Evolutionary conservation across 176 grass and related monocot species (phyloP).

Genomic region (Carex littledalei): DNA sequence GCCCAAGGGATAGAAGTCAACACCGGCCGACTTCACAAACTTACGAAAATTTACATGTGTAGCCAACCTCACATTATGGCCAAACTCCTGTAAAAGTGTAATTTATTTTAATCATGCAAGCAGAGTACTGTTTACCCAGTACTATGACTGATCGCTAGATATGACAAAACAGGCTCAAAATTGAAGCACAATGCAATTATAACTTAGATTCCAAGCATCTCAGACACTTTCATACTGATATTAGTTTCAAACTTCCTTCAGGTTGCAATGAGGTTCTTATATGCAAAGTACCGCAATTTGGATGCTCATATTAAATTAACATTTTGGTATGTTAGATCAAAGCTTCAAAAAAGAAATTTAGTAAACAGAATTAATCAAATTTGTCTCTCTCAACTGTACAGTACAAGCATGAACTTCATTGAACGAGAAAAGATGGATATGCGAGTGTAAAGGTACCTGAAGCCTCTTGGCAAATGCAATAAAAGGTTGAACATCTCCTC

Average conservation of each 20-base stretch:
- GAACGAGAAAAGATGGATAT: no score
- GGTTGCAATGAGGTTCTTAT: neutral
- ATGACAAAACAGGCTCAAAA: neutral
- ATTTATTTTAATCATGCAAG: neutral
- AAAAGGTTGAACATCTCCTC: constrained; percentile 98
- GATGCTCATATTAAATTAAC: neutral
- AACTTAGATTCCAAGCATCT: neutral
- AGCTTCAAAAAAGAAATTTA: neutral
- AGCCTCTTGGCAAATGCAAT: constrained; percentile 95
- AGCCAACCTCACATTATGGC: constrained; percentile 95
- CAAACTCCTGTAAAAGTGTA: constrained; percentile 70
- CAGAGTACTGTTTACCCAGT: no score
- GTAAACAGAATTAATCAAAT: no score
- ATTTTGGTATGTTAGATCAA: neutral
- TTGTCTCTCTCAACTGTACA: no score
- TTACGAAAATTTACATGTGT: constrained; percentile 86
- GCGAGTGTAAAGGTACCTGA: constrained; percentile 50
- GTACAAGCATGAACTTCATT: no score
- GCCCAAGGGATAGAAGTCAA: constrained; percentile 96
- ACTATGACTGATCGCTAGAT: no score
- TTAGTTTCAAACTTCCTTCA: neutral
- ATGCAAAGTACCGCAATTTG: neutral
- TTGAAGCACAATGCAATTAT: neutral
- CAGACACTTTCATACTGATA: neutral
- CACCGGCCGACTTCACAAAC: constrained; percentile 86